These are phyloP conservation scores for Penicillium expansum DNA, from an alignment of 2,329 filamentous ascomycete species.

Conservation along the genomic window DNA sequence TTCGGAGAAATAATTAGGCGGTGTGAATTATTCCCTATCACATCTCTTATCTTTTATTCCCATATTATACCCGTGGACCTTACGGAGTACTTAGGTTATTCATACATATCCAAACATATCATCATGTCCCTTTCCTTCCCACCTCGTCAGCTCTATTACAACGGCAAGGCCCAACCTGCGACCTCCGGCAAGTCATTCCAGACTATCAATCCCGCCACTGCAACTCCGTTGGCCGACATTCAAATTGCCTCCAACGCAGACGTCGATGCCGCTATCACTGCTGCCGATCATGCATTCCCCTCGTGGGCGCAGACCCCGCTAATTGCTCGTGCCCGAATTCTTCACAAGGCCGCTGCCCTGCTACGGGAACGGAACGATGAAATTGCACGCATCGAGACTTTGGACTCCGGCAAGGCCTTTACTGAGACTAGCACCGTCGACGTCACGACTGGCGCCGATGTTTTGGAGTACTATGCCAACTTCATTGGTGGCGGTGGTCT, in stretches of 20 bases:
- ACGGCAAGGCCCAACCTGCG: constrained; percentile 64
- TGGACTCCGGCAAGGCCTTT: constrained; percentile 82
- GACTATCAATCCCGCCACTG: constrained; percentile 71
- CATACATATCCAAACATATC: neutral
- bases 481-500: constrained; percentile 72
- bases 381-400: constrained; percentile 74
- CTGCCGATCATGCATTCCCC: constrained; percentile 69
- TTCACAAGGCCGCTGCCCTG: constrained; percentile 71
- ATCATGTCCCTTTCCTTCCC: constrained; percentile 43
- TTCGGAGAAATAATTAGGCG: constrained; percentile 2
- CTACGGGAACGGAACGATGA: constrained; percentile 75
- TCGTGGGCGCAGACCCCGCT: constrained; percentile 73
- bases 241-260: constrained; percentile 65
- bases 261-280: constrained; percentile 68
- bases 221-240: constrained; percentile 66
- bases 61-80: neutral
- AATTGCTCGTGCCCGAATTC: constrained; percentile 71
- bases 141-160: constrained; percentile 68
- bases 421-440: constrained; percentile 83
- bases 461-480: constrained; percentile 82
- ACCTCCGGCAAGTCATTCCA: constrained; percentile 63
- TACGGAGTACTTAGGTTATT: too few relatives aligned
- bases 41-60: neutral
- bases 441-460: constrained; percentile 76
- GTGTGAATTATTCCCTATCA: neutral